Conservation (phyloP, 177 flowering plant species). For the Vitis hybrid region DNA sequence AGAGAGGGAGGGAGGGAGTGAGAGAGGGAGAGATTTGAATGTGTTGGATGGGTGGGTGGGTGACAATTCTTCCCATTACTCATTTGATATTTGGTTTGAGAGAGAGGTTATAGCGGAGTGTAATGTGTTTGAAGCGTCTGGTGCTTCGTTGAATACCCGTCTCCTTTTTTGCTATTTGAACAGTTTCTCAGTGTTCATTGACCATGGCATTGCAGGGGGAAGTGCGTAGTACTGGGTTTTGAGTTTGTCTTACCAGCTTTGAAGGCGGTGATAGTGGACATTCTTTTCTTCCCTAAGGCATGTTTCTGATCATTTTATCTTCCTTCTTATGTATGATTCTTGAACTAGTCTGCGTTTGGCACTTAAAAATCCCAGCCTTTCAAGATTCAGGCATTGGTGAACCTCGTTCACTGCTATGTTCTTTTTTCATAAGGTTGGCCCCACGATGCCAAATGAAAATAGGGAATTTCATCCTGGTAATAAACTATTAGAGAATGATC, state of each 20-base stretch:
- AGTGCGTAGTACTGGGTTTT: neutral
- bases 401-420: no score
- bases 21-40: no score
- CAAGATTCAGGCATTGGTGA: neutral
- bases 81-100: neutral
- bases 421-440: no score
- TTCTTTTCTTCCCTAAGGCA: neutral
- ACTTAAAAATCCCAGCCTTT: neutral
- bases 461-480: no score
- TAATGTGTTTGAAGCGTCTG: neutral
- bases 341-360: neutral
- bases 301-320: neutral
- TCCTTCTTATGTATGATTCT: neutral
- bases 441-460: no score
- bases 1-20: no score
- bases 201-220: conserved; percentile 14
- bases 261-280: neutral
- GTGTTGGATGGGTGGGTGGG: no score
- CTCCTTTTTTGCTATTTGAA: neutral
- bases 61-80: neutral
- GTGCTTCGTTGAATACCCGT: no score
- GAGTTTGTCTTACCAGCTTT: neutral
- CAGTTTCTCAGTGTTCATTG: conserved; percentile 1
- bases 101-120: neutral
- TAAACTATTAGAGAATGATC: no score